Conservation (phyloP, 148 eudicot species). For the Drosera capensis region DNA sequence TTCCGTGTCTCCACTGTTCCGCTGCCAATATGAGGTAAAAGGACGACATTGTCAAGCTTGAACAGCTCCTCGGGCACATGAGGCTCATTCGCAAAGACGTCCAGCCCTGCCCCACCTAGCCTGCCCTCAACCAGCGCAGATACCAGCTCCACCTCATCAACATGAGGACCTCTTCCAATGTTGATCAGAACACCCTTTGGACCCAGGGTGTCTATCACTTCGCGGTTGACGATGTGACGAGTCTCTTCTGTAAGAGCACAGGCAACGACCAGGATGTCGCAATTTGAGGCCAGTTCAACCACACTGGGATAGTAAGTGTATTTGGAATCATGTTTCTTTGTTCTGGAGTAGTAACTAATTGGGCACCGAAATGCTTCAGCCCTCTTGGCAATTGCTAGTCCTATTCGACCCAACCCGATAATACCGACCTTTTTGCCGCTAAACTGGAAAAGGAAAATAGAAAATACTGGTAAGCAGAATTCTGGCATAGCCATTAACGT, state of each 20-base stretch:
- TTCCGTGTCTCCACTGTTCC: constrained; percentile 51
- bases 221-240: constrained; percentile 50
- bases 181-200: constrained; percentile 60
- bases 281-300: constrained; percentile 43
- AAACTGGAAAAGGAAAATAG: constrained; percentile 27
- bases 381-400: constrained; percentile 62
- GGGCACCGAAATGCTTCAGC: constrained; percentile 84
- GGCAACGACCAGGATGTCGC: constrained; percentile 48
- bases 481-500: not conserved
- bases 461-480: not conserved
- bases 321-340: constrained; percentile 27
- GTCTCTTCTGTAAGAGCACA: constrained; percentile 50
- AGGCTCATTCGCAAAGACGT: constrained; percentile 81
- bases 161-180: constrained; percentile 66
- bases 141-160: constrained; percentile 68
- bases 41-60: constrained; percentile 53
- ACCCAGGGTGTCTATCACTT: constrained; percentile 62
- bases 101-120: constrained; percentile 80
- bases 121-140: constrained; percentile 65
- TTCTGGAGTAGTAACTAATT: constrained; percentile 65
- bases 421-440: constrained; percentile 81
- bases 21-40: constrained; percentile 61
- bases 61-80: constrained; percentile 53
- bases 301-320: constrained; percentile 42
- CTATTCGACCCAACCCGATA: constrained; percentile 79